These are phyloP conservation scores for Metarhizium brunneum DNA, from an alignment of 2,329 filamentous ascomycete genomes.

Conservation along the genomic window DNA sequence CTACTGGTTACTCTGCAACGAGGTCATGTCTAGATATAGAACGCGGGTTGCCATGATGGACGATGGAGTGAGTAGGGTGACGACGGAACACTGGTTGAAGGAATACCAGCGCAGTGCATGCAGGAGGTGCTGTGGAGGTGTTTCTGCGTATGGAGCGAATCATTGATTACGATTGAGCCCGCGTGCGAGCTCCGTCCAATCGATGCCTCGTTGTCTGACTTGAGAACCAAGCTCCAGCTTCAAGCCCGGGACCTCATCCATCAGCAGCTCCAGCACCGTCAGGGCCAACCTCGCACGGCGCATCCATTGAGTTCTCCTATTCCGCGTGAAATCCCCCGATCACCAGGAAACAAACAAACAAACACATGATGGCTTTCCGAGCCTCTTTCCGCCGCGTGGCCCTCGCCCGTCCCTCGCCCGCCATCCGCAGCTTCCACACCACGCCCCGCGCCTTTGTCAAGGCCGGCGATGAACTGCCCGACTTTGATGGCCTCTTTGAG, in stretches of 20 bases:
- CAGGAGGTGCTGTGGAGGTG: no score
- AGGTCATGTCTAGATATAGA: no score
- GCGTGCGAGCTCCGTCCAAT: no score
- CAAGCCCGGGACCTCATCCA: background rate
- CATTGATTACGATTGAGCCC: no score
- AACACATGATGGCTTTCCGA: slow-evolving; percentile 26
- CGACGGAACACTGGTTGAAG: no score
- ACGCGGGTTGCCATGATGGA: no score
- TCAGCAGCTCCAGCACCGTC: background rate
- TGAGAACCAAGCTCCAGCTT: background rate
- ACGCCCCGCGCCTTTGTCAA: slow-evolving; percentile 56
- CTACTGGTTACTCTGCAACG: no score
- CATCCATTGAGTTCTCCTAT: background rate
- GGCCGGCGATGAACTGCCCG: slow-evolving; percentile 70
- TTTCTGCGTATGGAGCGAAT: no score
- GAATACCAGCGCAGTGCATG: no score
- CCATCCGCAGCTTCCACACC: slow-evolving; percentile 49
- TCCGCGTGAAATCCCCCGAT: background rate
- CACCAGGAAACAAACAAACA: background rate
- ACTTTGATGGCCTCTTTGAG: slow-evolving; percentile 70
- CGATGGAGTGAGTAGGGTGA: background rate
- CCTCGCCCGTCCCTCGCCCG: slow-evolving; percentile 18
- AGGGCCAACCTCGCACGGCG: background rate
- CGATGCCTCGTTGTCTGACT: no score
- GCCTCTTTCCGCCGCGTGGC: slow-evolving; percentile 23